phyloP scores from a whole-genome alignment of 2,329 filamentous ascomycete genomes.

The Tolypocladium inflatum region DNA sequence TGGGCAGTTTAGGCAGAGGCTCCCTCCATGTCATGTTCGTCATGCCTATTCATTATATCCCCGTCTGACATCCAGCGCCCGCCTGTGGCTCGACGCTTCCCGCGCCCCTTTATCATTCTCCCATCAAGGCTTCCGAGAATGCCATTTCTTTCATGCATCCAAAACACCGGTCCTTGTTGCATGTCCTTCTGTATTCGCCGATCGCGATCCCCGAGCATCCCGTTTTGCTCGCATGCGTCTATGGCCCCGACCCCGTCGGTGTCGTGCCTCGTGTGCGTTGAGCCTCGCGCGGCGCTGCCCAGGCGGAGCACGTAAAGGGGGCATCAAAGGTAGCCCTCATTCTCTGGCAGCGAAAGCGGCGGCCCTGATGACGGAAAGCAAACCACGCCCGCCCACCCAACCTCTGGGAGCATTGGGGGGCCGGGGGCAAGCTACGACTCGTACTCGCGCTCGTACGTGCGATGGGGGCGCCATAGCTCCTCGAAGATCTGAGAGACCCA shows the following conservation, averaged over 20 bases:
- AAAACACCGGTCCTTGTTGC: neutral
- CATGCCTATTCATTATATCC: neutral
- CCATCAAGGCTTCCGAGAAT: neutral
- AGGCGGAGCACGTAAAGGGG: too few relatives aligned
- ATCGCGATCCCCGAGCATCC: neutral
- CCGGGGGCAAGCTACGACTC: neutral
- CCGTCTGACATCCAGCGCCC: neutral
- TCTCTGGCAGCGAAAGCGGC: neutral
- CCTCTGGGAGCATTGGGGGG: too few relatives aligned
- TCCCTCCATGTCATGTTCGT: neutral
- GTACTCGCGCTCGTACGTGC: conserved; percentile 17
- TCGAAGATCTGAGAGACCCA: conserved; percentile 39
- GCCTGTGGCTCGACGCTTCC: neutral
- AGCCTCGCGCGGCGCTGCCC: too few relatives aligned
- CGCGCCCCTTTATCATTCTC: neutral
- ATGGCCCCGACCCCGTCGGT: neutral
- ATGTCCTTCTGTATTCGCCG: neutral
- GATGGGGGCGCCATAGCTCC: conserved; percentile 25
- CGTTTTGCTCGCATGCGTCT: neutral
- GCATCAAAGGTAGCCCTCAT: too few relatives aligned
- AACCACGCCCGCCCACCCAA: too few relatives aligned
- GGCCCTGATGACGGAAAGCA: neutral
- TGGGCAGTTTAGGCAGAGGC: neutral
- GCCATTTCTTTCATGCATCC: neutral
- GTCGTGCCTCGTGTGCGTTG: neutral